Conservation (phyloP, 2,329 filamentous ascomycete species). For the Fusarium anguioides region DNA sequence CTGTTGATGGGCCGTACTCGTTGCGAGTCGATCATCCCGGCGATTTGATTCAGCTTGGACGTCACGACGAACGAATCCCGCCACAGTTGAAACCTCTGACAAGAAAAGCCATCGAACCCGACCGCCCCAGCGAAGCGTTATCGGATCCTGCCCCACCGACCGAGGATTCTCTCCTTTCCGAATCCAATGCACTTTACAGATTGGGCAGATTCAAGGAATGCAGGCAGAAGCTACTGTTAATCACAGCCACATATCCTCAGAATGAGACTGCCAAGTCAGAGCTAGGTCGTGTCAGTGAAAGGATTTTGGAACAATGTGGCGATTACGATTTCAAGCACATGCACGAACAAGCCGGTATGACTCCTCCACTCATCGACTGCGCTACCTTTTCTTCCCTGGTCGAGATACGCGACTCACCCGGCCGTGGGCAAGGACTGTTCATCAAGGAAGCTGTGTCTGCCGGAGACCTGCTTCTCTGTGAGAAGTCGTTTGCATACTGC, state of each 20-base stretch:
- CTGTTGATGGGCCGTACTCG: slow-evolving; percentile 53
- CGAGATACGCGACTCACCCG: slow-evolving; percentile 53
- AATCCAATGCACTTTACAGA: slow-evolving; percentile 58
- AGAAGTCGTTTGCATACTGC: slow-evolving; percentile 64
- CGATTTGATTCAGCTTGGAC: slow-evolving; percentile 57
- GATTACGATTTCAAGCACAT: slow-evolving; percentile 53
- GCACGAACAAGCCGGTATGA: slow-evolving; percentile 51
- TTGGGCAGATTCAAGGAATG: slow-evolving; percentile 54
- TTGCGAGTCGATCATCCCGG: slow-evolving; percentile 64
- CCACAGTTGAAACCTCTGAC: slow-evolving; percentile 46
- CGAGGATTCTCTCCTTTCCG: slow-evolving; percentile 59
- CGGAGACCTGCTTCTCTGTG: slow-evolving; percentile 65
- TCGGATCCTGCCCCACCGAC: slow-evolving; percentile 41
- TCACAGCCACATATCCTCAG: slow-evolving; percentile 49
- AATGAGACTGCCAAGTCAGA: slow-evolving; percentile 49
- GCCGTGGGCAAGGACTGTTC: slow-evolving; percentile 62
- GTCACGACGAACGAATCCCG: slow-evolving; percentile 54
- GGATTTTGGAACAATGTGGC: slow-evolving; percentile 56
- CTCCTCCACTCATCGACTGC: slow-evolving; percentile 58
- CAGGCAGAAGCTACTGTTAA: slow-evolving; percentile 48
- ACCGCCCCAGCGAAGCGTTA: slow-evolving; percentile 47
- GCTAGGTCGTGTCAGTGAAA: slow-evolving; percentile 44
- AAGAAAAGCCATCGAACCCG: slow-evolving; percentile 43
- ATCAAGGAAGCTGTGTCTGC: slow-evolving; percentile 58
- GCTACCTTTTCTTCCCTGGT: slow-evolving; percentile 59